These are phyloP conservation scores for Excoecaria cochinchinensis DNA, from an alignment of 345 rosid species.

Conservation along the genomic window DNA sequence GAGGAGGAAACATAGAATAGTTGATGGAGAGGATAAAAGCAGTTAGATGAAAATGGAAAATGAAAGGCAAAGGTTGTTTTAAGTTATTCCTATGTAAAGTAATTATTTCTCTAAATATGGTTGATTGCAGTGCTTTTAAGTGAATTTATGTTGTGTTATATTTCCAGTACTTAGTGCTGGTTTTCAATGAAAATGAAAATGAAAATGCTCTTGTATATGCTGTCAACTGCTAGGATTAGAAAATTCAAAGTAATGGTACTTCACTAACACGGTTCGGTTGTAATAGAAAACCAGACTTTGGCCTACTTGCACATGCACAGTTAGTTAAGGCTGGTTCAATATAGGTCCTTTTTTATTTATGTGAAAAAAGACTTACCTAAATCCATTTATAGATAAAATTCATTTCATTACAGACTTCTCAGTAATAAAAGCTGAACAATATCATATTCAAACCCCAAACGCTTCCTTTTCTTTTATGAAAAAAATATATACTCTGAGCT, in stretches of 20 bases:
- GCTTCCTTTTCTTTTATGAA: too few relatives aligned
- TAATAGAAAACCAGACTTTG: too few relatives aligned
- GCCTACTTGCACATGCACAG: too few relatives aligned
- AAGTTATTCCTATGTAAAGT: conserved; percentile 33
- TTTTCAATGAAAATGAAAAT: background rate
- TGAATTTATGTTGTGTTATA: background rate
- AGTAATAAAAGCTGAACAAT: too few relatives aligned
- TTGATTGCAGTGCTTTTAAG: background rate
- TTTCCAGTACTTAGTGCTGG: background rate
- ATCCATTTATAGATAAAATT: too few relatives aligned
- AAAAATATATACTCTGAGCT: too few relatives aligned
- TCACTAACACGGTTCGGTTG: too few relatives aligned
- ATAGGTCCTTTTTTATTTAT: conserved; percentile 23
- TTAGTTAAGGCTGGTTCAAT: conserved; percentile 14
- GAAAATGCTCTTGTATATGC: background rate
- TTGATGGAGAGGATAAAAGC: background rate
- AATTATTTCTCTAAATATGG: background rate
- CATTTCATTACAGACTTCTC: too few relatives aligned
- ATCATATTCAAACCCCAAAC: too few relatives aligned
- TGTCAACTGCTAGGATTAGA: too few relatives aligned
- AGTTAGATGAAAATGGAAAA: background rate
- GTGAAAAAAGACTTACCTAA: too few relatives aligned
- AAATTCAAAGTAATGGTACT: too few relatives aligned
- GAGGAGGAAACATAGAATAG: conserved; percentile 4
- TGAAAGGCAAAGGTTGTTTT: background rate